phyloP scores from a whole-genome alignment of 352 stramenopile species.

The Phytopythium litorale region DNA sequence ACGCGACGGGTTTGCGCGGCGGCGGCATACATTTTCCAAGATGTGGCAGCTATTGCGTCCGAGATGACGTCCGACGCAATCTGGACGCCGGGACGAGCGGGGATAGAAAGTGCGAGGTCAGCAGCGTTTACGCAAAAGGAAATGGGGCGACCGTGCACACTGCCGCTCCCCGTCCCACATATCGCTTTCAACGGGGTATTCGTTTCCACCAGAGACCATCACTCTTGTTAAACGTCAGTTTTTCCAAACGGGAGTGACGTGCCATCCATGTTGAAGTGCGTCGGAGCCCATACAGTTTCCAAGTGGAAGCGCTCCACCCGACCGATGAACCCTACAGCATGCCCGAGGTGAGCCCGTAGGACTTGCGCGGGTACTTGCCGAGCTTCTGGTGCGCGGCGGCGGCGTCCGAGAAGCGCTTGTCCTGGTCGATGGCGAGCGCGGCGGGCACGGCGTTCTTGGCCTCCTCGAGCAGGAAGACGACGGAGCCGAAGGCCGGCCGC shows the following conservation, averaged over 20 bases:
- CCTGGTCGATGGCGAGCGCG: constrained; percentile 50
- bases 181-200: neutral
- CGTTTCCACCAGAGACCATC: neutral
- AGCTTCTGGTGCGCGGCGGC: constrained; percentile 22
- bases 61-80: neutral
- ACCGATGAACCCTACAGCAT: constrained; percentile 23
- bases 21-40: neutral
- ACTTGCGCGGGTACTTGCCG: constrained; percentile 30
- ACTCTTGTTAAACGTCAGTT: too few relatives aligned
- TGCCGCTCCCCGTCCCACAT: too few relatives aligned
- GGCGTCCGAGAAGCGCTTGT: constrained; percentile 41
- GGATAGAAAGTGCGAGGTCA: constrained; percentile 7
- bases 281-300: neutral
- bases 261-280: neutral
- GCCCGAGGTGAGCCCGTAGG: constrained; percentile 55
- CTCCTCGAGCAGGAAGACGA: constrained; percentile 61
- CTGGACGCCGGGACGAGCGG: neutral
- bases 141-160: neutral
- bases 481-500: constrained; percentile 49
- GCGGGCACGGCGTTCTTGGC: constrained; percentile 51
- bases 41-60: constrained; percentile 4
- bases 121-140: constrained; percentile 1
- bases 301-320: neutral
- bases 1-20: neutral
- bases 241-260: neutral